phyloP scores from a whole-genome alignment of 768 basidiomycete species.

The Tricholoma terreum region DNA sequence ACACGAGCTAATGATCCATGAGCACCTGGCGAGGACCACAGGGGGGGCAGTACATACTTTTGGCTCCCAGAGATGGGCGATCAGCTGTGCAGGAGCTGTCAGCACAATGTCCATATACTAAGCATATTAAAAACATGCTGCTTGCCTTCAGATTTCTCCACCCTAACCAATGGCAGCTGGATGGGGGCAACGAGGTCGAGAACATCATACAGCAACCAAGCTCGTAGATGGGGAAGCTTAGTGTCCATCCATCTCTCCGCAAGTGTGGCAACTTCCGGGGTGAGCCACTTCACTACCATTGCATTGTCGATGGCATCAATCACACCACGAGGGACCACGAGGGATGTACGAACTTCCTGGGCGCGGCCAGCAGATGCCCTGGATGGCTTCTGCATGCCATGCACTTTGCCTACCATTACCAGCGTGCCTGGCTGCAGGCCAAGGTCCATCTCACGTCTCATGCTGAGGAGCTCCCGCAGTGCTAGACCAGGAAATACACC shows the following conservation, averaged over 20 bases:
- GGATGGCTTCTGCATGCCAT: background rate
- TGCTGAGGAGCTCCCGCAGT: conserved; percentile 2
- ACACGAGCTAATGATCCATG: no score
- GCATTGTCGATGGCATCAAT: background rate
- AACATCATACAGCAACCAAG: no score
- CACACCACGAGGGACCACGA: background rate
- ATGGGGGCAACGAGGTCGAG: background rate
- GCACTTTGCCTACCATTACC: conserved; percentile 1
- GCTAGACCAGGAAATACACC: conserved; percentile 7
- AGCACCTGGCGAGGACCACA: no score
- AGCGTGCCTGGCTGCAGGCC: conserved; percentile 1
- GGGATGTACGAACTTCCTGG: background rate
- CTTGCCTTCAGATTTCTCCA: no score
- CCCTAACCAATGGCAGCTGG: no score
- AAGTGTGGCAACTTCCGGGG: background rate
- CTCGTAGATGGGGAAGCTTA: no score
- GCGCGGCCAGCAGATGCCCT: background rate
- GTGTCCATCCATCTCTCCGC: background rate
- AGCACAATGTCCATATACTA: no score
- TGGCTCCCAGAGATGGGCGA: no score
- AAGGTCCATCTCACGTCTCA: background rate
- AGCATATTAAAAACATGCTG: no score
- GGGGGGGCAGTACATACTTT: no score
- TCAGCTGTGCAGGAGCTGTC: no score
- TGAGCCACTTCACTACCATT: background rate